These are phyloP conservation scores for Geotrichum candidum DNA, from an alignment of 1,139 yeast genomes.

Conservation along the genomic window DNA sequence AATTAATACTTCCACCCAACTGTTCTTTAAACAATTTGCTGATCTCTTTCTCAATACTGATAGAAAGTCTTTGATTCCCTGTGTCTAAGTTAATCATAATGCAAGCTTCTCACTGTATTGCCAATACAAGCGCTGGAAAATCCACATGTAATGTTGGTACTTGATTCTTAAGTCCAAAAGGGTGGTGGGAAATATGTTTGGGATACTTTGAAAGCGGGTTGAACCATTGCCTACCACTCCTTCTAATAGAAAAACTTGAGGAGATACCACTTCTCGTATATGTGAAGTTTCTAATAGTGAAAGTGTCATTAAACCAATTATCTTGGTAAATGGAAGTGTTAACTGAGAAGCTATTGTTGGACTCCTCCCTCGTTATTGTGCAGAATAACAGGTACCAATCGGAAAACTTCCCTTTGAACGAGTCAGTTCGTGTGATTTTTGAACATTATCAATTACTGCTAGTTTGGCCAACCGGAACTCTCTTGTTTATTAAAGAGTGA, in stretches of 20 bases:
- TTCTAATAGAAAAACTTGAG: too few relatives aligned
- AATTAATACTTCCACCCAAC: not conserved
- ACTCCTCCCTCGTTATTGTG: not conserved
- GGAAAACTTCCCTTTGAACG: not conserved
- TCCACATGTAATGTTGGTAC: too few relatives aligned
- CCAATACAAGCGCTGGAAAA: too few relatives aligned
- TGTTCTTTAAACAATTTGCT: not conserved
- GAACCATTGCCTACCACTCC: not conserved
- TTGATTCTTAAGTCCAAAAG: not conserved
- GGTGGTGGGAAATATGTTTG: not conserved
- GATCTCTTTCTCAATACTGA: not conserved
- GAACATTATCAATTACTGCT: not conserved
- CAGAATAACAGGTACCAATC: not conserved
- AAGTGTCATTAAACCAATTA: not conserved
- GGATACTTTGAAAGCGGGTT: not conserved
- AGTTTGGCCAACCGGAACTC: not conserved
- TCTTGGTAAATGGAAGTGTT: not conserved
- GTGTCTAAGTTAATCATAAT: too few relatives aligned
- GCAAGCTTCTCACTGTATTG: too few relatives aligned
- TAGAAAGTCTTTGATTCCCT: not conserved
- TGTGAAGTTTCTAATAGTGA: not conserved
- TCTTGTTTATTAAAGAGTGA: not conserved
- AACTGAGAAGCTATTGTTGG: too few relatives aligned
- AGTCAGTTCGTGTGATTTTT: not conserved
- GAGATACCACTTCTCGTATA: not conserved